Evolutionary conservation across 1,284 basidiomycete genomes (phyloP), one percentile per base, ranked within the genome.

Genomic region (Marasmius sp.): DNA sequence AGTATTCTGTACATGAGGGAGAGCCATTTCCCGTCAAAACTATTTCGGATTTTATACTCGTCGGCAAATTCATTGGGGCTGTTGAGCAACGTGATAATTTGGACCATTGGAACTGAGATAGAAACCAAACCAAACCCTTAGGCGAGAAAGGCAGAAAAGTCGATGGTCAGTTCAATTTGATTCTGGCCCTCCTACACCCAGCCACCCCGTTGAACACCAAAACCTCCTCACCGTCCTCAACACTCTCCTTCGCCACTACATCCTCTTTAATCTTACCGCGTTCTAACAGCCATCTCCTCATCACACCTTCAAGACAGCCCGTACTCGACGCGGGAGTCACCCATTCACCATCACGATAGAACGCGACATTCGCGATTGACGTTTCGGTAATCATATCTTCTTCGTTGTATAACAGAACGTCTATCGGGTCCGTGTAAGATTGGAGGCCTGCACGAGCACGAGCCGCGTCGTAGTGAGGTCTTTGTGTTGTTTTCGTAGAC

Each of bases 301-400:
- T 76, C 39, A 90, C 85, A 16, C 91, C 91, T 8, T 81, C 74
- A n/a, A 93, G 78, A 67, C 90, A 91, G 16, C 91, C 90, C 20
- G 81, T 81, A 0, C 75, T 71, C 10, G 77, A 66, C 2, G 79
- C 67, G 16, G 91, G 91, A 1, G 91, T 92, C 55, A 89, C 65
- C 91, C 91, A 93, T 20, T 58, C 63, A 3, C 76, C 73, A 2
- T 75, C 67, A 9, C 83, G 81, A 68, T 84, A 85, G 62, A 90
- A 80, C 0, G 89, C 88, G 57, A 92, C 73, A 66, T 92, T 93
- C 69, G 81, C 86, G 54, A 89, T 84, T 22, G 86, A 85, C 0
- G 87, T 79, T 70, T 93, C 91, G 41, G 81, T 88, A 59, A 90
- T 70, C 12, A 77, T 70, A 6, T 74, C 75, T 0, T 77, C 68